Conservation (phyloP, 306 rosid genomes). For the Trifolium fragiferum region DNA sequence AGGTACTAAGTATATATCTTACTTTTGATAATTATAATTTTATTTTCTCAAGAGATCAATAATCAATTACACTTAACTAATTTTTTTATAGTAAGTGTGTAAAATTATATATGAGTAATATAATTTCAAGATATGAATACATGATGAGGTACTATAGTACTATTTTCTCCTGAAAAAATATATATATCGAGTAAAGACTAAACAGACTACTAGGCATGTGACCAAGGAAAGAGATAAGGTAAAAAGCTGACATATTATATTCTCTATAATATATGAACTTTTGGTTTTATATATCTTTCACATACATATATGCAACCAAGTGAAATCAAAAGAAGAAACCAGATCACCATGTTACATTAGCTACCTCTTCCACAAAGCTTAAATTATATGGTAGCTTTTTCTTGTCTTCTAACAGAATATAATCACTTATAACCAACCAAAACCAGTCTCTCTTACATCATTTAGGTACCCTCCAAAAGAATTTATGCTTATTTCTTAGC, state of each 20-base stretch:
- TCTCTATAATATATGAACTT: background rate
- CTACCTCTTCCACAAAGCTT: background rate
- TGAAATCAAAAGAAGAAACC: background rate
- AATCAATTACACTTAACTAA: too few species aligned
- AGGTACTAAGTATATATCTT: too few species aligned
- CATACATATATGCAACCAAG: background rate
- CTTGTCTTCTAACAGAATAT: constrained; percentile 10
- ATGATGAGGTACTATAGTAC: too few species aligned
- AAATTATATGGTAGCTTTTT: background rate
- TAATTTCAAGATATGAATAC: too few species aligned
- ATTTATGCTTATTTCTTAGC: background rate
- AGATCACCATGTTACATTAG: background rate
- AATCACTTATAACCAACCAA: background rate
- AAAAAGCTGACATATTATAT: constrained; percentile 9
- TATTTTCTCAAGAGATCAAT: too few species aligned
- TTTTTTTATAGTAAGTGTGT: too few species aligned
- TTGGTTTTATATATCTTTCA: background rate
- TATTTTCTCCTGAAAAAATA: constrained; percentile 7
- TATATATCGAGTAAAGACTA: background rate
- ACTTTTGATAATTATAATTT: too few species aligned
- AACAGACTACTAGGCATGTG: background rate
- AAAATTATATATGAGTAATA: too few species aligned
- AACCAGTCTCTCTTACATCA: constrained; percentile 1
- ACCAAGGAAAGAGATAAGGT: background rate
- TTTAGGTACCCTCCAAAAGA: constrained; percentile 19